Evolutionary conservation across 179 eudicot species (phyloP).

Genomic region (Spinacia oleracea): DNA sequence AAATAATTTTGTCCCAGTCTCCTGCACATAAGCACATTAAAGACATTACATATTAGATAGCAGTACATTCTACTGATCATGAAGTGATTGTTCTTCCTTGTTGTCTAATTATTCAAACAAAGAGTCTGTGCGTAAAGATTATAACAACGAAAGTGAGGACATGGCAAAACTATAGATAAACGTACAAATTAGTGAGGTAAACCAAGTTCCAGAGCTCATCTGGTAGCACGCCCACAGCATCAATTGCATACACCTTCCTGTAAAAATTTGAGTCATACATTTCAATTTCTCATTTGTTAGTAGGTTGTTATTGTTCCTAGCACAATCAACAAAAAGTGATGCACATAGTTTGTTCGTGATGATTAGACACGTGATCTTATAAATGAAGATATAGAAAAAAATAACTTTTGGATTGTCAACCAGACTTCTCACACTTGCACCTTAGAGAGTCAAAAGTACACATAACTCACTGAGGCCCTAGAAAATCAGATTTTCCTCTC

Average conservation of each 20-base stretch:
- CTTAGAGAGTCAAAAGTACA: no score
- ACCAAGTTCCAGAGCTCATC: constrained; percentile 80
- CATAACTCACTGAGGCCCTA: no score
- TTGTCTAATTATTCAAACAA: neutral
- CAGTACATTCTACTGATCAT: no score
- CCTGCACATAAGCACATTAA: constrained; percentile 44
- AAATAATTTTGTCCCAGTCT: constrained; percentile 56
- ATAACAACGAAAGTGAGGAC: neutral
- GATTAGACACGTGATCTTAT: no score
- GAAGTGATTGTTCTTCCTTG: neutral
- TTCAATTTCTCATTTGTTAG: neutral
- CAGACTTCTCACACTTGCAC: no score
- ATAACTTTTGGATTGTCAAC: no score
- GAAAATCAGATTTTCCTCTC: no score
- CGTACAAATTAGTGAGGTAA: constrained; percentile 66
- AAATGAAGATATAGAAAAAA: no score
- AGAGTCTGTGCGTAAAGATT: neutral
- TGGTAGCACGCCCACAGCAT: constrained; percentile 62
- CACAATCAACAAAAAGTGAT: neutral
- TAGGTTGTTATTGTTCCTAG: neutral
- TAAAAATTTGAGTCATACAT: constrained; percentile 2
- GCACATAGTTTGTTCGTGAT: no score
- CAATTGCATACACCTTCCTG: constrained; percentile 75
- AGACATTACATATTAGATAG: neutral
- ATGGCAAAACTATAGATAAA: neutral